Conservation (phyloP, 192 early-diverging fungal species). For the Phycomyces nitens region DNA sequence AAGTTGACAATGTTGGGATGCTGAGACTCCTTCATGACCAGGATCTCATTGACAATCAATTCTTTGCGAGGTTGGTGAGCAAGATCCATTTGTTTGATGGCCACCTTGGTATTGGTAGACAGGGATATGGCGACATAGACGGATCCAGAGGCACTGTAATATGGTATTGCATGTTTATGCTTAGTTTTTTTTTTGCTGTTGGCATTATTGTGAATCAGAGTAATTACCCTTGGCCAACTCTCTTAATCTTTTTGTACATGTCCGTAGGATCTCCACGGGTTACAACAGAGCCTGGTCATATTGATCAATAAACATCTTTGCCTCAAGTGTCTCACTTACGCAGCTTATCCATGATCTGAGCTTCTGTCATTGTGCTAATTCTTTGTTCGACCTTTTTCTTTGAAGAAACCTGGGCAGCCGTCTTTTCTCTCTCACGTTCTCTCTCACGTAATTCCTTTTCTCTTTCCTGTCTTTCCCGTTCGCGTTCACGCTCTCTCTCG, state of each 20-base stretch:
- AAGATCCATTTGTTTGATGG: constrained; percentile 94
- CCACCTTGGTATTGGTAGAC: constrained; percentile 70
- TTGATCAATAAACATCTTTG: constrained; percentile 22
- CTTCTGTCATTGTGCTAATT: constrained; percentile 89
- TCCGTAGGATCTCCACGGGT: constrained; percentile 86
- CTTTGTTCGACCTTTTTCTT: constrained; percentile 71
- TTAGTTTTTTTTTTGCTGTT: too few relatives aligned
- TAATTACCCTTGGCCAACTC: constrained; percentile 94
- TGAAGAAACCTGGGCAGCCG: constrained; percentile 34
- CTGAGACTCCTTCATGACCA: constrained; percentile 90
- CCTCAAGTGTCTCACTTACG: constrained; percentile 33
- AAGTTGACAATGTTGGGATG: constrained; percentile 99
- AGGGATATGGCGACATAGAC: constrained; percentile 89
- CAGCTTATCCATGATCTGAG: constrained; percentile 93
- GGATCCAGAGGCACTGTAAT: constrained; percentile 86
- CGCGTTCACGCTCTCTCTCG: neutral
- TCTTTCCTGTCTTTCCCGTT: constrained; percentile 13
- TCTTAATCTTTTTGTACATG: constrained; percentile 91
- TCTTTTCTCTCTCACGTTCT: constrained; percentile 29
- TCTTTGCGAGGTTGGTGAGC: constrained; percentile 85
- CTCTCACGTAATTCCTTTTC: constrained; percentile 27
- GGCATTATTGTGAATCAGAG: too few relatives aligned
- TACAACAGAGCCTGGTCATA: constrained; percentile 86
- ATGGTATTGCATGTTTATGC: neutral
- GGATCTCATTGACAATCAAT: constrained; percentile 88